These are phyloP conservation scores for Alopecurus myosuroides DNA, from an alignment of 176 grass and related monocot genomes.

Conservation along the genomic window DNA sequence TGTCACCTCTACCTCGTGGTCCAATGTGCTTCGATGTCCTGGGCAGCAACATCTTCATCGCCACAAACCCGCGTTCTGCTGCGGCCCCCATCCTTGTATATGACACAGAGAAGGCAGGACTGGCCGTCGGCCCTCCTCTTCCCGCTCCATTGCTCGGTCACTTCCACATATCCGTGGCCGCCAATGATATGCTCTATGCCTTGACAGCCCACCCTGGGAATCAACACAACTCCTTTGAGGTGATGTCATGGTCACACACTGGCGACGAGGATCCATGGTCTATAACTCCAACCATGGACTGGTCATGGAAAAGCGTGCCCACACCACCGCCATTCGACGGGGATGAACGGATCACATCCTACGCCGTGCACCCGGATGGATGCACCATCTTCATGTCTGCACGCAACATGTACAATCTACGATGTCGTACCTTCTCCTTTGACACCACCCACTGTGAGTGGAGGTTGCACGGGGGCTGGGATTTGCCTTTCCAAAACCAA, in stretches of 20 bases:
- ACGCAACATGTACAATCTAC: not conserved
- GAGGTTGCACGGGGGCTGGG: not conserved
- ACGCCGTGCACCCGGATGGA: not conserved
- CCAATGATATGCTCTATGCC: not conserved
- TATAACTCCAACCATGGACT: not conserved
- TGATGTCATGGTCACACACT: not conserved
- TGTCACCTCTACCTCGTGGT: not conserved
- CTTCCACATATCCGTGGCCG: not conserved
- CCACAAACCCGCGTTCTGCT: not conserved
- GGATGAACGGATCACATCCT: not conserved
- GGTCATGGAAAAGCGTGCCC: not conserved
- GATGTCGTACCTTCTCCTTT: not conserved
- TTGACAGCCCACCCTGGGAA: not conserved
- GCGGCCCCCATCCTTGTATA: not conserved
- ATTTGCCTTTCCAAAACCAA: not conserved
- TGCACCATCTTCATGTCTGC: slow-evolving; percentile 6
- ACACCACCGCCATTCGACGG: not conserved
- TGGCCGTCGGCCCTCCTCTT: not conserved
- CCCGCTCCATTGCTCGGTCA: not conserved
- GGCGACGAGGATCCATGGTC: not conserved
- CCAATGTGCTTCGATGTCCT: not conserved
- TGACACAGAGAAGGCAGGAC: not conserved
- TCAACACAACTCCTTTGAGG: not conserved
- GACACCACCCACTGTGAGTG: not conserved
- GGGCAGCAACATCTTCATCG: not conserved